Evolutionary conservation across 371 early-diverging fungal genomes (phyloP).

Genomic region (Dinochytrium kinnereticum): DNA sequence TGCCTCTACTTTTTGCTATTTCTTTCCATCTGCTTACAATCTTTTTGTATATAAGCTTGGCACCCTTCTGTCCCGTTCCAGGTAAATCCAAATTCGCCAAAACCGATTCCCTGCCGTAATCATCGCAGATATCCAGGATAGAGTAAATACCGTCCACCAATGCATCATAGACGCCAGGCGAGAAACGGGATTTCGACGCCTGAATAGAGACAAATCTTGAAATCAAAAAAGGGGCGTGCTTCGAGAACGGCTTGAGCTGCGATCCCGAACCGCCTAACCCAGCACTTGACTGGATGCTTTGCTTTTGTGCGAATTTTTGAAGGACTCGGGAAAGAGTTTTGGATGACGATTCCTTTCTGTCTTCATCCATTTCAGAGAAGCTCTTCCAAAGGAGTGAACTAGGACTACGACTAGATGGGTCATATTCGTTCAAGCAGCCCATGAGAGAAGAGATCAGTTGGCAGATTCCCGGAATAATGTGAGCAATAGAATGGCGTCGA

Average conservation of each 20-base stretch:
- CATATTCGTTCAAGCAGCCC: conserved; percentile 27
- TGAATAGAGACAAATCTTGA: conserved; percentile 71
- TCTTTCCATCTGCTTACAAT: not conserved
- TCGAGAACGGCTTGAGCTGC: conserved; percentile 63
- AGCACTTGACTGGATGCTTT: conserved; percentile 7
- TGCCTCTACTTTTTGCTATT: not conserved
- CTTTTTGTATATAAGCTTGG: conserved; percentile 5
- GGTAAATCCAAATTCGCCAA: conserved; percentile 61
- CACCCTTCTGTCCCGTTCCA: conserved; percentile 11
- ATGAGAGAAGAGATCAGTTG: conserved; percentile 26
- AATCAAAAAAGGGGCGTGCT: conserved; percentile 72
- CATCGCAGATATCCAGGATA: conserved; percentile 71
- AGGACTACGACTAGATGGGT: not conserved
- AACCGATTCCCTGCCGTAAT: conserved; percentile 69
- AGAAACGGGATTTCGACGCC: conserved; percentile 61
- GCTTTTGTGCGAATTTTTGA: conserved; percentile 52
- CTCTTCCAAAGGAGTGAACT: not conserved
- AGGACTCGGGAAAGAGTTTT: conserved; percentile 62
- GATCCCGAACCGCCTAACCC: conserved; percentile 28
- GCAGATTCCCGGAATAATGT: conserved; percentile 33
- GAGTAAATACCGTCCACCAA: conserved; percentile 69
- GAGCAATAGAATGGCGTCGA: conserved; percentile 35
- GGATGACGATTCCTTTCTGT: conserved; percentile 32
- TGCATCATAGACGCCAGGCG: conserved; percentile 57
- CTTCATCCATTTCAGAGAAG: not conserved